Base-by-base conservation (phyloP, 192 early-diverging fungal genomes). In the Podila horticola region DNA sequence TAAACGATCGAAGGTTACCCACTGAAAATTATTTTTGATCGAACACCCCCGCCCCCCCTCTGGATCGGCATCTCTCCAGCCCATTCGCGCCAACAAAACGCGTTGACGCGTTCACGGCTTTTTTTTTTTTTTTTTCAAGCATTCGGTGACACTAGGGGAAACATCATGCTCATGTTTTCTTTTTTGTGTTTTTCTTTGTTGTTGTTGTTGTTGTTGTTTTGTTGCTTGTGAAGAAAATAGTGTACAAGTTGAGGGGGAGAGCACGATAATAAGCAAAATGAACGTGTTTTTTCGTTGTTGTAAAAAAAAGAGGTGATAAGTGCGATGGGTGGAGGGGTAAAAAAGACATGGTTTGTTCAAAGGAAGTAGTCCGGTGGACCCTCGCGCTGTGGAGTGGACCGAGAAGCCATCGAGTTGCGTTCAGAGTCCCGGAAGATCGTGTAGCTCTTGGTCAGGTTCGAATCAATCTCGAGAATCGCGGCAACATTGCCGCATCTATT, bases 401-500 rank as follows among this genome's bases (percentile, higher is more conserved):
- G 89, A 7, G 93, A 89, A 67, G 97, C 95, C 88, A 93, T 82
- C 22, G 61, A 60, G 38, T 57, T 76, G 15, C 67, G 60, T 26
- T 69, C 66, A 15, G 73, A 72, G 24, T 72, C 62, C 49, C 36
- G 70, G 79, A 99, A 99, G 58, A 97, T 94, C 83, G 94, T 96
- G 74, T 94, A 99, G 72, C 92, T 93, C 76, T 88, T 92, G 19
- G 91, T 91, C 72, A 99, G 74, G 58, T 97, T 90, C 74, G 97
- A 92, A 71, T 98, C 95, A 52, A 99, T 88, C 84, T 97, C 94
- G 48, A 99, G 84, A 72, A 99, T 99, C 0, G 98, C 96, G 22
- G 98, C 98, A 6, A 99, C 95, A 77, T 99, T 99, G 6, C 97
- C 97, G 76, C 98, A 99, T 74, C 93, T 90, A 76, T 57, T 10